phyloP scores from a whole-genome alignment of 148 eudicot genomes.

The Heliamphora exappendiculata region DNA sequence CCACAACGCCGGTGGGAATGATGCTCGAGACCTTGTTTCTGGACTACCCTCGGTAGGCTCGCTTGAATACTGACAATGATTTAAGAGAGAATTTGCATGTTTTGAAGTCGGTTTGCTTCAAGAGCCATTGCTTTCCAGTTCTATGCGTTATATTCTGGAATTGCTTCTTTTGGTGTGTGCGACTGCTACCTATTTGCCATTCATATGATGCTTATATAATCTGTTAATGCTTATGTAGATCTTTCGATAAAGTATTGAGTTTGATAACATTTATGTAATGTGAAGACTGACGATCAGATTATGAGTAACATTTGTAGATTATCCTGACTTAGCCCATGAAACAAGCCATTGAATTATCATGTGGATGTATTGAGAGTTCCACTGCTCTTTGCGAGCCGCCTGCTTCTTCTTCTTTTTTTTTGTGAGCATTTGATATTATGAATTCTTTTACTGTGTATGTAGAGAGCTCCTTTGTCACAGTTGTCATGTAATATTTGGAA shows the following conservation, averaged over 20 bases:
- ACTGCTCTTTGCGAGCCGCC: neutral
- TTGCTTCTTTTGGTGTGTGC: neutral
- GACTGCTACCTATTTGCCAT: neutral
- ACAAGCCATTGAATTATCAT: neutral
- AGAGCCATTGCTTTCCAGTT: neutral
- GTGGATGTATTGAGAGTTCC: neutral
- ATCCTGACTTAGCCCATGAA: neutral
- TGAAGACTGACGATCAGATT: neutral
- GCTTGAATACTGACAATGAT: conserved; percentile 26
- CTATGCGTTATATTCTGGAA: neutral
- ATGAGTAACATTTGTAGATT: neutral
- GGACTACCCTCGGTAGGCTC: conserved; percentile 41
- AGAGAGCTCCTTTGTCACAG: too few species aligned
- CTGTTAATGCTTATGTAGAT: conserved; percentile 3
- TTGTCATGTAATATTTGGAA: too few species aligned
- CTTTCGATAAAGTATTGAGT: neutral
- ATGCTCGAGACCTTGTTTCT: conserved; percentile 30
- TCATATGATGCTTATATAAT: neutral
- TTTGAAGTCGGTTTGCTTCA: neutral
- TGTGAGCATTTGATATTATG: too few species aligned
- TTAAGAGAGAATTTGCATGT: neutral
- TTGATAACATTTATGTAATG: neutral
- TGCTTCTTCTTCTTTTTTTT: neutral
- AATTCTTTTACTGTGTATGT: too few species aligned
- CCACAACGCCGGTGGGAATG: conserved; percentile 19